Evolutionary conservation across 2,329 filamentous ascomycete genomes (phyloP).

Genomic region (Colletotrichum lentis): DNA sequence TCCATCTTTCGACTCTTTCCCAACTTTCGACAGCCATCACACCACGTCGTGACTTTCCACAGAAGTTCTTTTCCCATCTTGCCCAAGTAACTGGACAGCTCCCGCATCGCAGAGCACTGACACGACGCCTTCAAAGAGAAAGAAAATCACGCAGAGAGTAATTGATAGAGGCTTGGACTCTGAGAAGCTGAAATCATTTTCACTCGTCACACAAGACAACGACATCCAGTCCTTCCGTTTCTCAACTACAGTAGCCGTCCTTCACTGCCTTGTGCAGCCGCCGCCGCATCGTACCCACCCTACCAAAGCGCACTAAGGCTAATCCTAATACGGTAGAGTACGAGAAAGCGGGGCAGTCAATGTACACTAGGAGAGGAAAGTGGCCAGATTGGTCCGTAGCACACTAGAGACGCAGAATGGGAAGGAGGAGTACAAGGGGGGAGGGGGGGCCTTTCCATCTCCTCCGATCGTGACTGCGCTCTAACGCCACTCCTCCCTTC

Average conservation of each 20-base stretch:
- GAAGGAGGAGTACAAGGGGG: neutral
- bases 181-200: too few species aligned
- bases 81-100: neutral
- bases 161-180: too few species aligned
- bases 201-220: too few species aligned
- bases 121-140: too few species aligned
- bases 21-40: neutral
- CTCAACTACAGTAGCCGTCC: too few species aligned
- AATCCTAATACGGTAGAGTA: slow-evolving; percentile 14
- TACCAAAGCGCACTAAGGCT: neutral
- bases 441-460: slow-evolving; percentile 9
- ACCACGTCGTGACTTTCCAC: neutral
- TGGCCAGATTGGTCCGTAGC: neutral
- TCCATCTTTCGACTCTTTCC: too few species aligned
- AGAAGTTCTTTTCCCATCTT: neutral
- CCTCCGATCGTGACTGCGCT: slow-evolving; percentile 15
- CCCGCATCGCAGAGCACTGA: neutral
- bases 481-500: slow-evolving; percentile 15
- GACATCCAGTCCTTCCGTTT: neutral
- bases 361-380: neutral
- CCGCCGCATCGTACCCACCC: neutral
- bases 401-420: neutral
- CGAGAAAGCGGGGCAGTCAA: slow-evolving; percentile 9
- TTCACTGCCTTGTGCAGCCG: neutral
- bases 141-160: too few species aligned